phyloP scores from a whole-genome alignment of 257 asterid species.

The Solanum chiquidenum region DNA sequence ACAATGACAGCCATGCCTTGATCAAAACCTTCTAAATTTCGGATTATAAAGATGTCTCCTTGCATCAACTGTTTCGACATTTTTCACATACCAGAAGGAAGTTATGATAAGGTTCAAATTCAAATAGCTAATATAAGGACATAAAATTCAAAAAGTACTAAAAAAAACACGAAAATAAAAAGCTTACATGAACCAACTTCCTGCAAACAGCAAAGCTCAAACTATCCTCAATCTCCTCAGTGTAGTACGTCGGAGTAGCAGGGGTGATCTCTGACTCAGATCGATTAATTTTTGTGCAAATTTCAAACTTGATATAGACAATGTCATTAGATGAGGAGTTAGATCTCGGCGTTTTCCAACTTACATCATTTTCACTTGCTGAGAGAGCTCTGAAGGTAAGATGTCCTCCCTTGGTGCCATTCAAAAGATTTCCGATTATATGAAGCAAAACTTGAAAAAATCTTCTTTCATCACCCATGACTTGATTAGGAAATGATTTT shows the following conservation, averaged over 20 bases:
- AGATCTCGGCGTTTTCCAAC: slow-evolving; percentile 61
- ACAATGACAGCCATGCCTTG: slow-evolving; percentile 75
- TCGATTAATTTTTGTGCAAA: slow-evolving; percentile 30
- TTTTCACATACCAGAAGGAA: not conserved
- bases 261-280: slow-evolving; percentile 21
- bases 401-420: slow-evolving; percentile 42
- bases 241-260: slow-evolving; percentile 21
- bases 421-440: slow-evolving; percentile 71
- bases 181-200: slow-evolving; percentile 74
- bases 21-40: slow-evolving; percentile 57
- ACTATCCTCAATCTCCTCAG: slow-evolving; percentile 44
- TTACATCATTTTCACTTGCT: slow-evolving; percentile 38
- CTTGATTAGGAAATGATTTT: slow-evolving; percentile 58
- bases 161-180: not conserved
- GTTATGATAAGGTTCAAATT: not conserved
- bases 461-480: slow-evolving; percentile 90
- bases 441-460: slow-evolving; percentile 76
- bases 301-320: slow-evolving; percentile 39
- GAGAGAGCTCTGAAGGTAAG: slow-evolving; percentile 44
- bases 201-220: slow-evolving; percentile 81
- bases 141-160: not conserved
- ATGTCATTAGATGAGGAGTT: slow-evolving; percentile 49
- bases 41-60: slow-evolving; percentile 72
- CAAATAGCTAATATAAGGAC: not conserved
- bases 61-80: slow-evolving; percentile 68